Evolutionary conservation across 805 yeast genomes (phyloP), one percentile per base, ranked within the genome.

Genomic region (Maudiozyma pseudohumilis): DNA sequence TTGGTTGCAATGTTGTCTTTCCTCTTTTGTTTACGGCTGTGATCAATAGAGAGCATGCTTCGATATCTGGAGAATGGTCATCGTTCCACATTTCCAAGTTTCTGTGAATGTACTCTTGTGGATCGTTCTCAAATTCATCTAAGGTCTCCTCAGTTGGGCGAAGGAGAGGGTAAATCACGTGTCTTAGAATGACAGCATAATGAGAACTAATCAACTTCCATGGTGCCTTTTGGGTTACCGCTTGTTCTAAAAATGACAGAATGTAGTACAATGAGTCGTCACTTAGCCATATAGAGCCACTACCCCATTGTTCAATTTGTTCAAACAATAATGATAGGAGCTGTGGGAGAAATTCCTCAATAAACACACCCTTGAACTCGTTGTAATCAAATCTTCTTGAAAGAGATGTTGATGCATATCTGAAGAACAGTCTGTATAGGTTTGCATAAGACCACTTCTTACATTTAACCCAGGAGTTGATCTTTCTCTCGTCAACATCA

Each of bases 371-470:
- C 39, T 74, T 70, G 59, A 85, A 92, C 2, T 66, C 72, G n/a
- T 64, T 67, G 50, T 84, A 83, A 17, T 66, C 64, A 48, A 68
- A 74, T 44, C 70, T 75, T 40, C 53, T 64, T 36, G 64, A 56
- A 15, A 65, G 45, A 2, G 66, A 61, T 17, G 59, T 59, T 0
- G 83, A 71, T 1, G 80, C 85, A 53, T 81, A 87, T 48, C 89
- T 70, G 37, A 70, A 70, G 50, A 83, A 83, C 3, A 87, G 55
- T 46, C 94, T 72, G 46, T 69, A 72, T 29, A 88, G 55, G 55
- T 84, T 86, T 18, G 85, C 86, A 52, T 77, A 77, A 1, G 94
- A 75, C 96, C 97, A 89, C 58, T 89, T 92, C 63, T 72, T 88
- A 48, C 76, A 73, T 61, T 76, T 89, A 53, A 66, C 78, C 80